Evolutionary conservation across 2,329 filamentous ascomycete genomes (phyloP).

Genomic region (Fusarium algeriense): DNA sequence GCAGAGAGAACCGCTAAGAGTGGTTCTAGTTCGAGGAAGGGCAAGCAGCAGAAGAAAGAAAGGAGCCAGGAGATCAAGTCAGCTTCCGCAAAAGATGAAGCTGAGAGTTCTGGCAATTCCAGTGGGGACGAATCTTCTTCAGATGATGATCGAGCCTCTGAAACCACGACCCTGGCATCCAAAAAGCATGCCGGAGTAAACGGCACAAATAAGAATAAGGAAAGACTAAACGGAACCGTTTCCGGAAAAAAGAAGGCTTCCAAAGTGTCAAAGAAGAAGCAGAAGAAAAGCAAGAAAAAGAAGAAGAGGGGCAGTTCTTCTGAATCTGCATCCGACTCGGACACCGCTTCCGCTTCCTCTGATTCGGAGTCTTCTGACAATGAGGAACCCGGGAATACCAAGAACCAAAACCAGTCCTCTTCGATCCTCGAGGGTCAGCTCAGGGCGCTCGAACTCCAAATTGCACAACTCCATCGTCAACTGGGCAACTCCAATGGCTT

Average conservation of each 20-base stretch:
- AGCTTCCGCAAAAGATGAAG: conserved; percentile 14
- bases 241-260: conserved; percentile 20
- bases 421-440: conserved; percentile 48
- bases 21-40: conserved; percentile 30
- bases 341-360: conserved; percentile 43
- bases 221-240: conserved; percentile 5
- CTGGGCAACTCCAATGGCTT: conserved; percentile 15
- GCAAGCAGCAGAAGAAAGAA: conserved; percentile 26
- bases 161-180: background rate
- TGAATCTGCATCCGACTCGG: conserved; percentile 22
- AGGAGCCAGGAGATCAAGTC: conserved; percentile 10
- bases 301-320: conserved; percentile 3
- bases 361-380: conserved; percentile 40
- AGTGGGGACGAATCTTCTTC: conserved; percentile 23
- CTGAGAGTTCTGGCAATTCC: conserved; percentile 24
- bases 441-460: conserved; percentile 47
- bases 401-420: conserved; percentile 25
- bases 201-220: conserved; percentile 27
- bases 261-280: conserved; percentile 26
- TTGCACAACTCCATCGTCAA: conserved; percentile 45
- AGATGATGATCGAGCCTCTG: conserved; percentile 23
- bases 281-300: conserved; percentile 23
- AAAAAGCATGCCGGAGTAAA: conserved; percentile 35
- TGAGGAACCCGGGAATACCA: conserved; percentile 27
- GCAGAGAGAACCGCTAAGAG: conserved; percentile 21